Percentiles rank a stretch among this genome's conserved stretches.
These are phyloP conservation scores for Erodium trifolium DNA, from an alignment of 441 rosid species.

Conservation along the genomic window DNA sequence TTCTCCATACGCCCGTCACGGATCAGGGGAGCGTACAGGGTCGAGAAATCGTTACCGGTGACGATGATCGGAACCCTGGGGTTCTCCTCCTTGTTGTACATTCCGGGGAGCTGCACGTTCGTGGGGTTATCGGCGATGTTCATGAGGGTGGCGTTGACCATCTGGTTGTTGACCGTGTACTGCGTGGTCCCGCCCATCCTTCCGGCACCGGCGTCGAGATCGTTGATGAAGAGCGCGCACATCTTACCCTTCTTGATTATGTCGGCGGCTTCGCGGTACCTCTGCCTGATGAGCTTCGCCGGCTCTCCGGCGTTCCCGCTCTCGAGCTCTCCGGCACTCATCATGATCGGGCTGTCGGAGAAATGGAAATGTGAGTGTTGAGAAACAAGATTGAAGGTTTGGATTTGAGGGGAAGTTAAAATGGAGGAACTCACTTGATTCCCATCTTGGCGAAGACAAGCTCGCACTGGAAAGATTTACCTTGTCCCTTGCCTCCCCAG, in stretches of 20 bases:
- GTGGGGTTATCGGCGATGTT: constrained; percentile 96
- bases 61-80: constrained; percentile 18
- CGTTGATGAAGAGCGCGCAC: constrained; percentile 93
- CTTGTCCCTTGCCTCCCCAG: too few species aligned
- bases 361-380: too few species aligned
- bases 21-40: constrained; percentile 83
- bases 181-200: constrained; percentile 95
- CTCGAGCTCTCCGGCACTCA: constrained; percentile 99
- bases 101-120: constrained; percentile 86
- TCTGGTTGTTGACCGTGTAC: constrained; percentile 96
- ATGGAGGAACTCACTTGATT: too few species aligned
- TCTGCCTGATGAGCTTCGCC: constrained; percentile 86
- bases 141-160: constrained; percentile 98
- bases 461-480: too few species aligned
- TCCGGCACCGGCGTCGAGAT: constrained; percentile 97
- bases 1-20: constrained; percentile 98
- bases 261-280: constrained; percentile 98
- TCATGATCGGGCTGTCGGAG: constrained; percentile 74
- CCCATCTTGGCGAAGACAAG: too few species aligned
- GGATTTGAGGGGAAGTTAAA: too few species aligned
- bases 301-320: constrained; percentile 98
- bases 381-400: too few species aligned
- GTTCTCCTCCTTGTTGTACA: constrained; percentile 71
- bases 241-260: constrained; percentile 90
- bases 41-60: constrained; percentile 96